Evolutionary conservation across 2,329 filamentous ascomycete genomes (phyloP), one percentile per base, ranked within the genome.

Genomic region (Neonectria sp.): DNA sequence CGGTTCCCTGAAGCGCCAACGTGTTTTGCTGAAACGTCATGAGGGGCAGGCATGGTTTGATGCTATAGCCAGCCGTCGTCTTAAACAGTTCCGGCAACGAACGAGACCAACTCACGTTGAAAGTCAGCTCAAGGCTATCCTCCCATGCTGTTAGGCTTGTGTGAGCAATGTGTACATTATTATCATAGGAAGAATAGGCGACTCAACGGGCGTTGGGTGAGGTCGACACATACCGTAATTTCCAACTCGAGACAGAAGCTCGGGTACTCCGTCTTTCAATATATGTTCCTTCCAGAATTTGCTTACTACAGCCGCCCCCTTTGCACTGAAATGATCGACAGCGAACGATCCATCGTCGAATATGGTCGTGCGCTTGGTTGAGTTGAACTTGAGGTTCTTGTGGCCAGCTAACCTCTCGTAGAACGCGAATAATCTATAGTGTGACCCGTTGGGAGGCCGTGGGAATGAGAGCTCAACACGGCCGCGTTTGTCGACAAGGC

Each of bases 251-350:
- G 46, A 5, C 1, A 61, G 15, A 1, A 61, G 21, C 6, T 24
- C 31, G 31, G 55, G 55, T 11, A 58, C 31, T 11, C 35, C 24
- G 25, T 57, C 53, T 8, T 31, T 62, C 1, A 66, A 37, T 2
- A 66, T 53, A 17, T 66, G 29, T 11, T 66, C 21, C 57, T 66
- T 43, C 63, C 63, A 66, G 13, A 66, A 66, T 0, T 12, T 5
- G 6, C 29, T 21, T 3, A 60, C 45, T 9, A 51, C 45, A 27
- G 46, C 27, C 3, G 58, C 63, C 2, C 63, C 63, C 3, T 48
- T 48, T 8, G 52, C 29, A 4, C 25, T 35, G 7, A 58, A 58
- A 27, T 66, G 63, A 12, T 66, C 63, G 3, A 61, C 58, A 11
- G 51, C 40, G 13, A 55, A 66, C 2, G 63, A 66, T 15, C 63